A percentile compares a stretch with the other conserved stretches of the same genome.
Conservation (phyloP, 306 rosid species). For the Echinosophora koreensis region DNA sequence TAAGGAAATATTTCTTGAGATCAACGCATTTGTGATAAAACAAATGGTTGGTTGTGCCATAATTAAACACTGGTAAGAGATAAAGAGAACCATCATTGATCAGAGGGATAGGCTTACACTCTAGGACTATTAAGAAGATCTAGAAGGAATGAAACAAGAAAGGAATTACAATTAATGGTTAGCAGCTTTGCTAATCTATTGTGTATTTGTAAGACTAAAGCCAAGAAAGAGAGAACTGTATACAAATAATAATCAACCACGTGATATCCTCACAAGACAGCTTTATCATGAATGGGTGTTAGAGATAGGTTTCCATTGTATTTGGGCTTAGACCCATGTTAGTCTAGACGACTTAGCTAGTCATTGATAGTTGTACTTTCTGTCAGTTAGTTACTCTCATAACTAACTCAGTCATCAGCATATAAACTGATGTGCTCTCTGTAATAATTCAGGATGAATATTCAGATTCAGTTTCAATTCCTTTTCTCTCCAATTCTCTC, state of each 20-base stretch:
- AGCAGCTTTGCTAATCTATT: conserved; percentile 22
- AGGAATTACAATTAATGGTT: conserved; percentile 3
- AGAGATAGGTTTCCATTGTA: too few relatives aligned
- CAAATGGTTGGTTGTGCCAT: conserved; percentile 27
- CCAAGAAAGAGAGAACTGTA: conserved; percentile 31
- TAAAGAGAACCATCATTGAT: conserved; percentile 30
- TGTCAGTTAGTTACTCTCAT: too few relatives aligned
- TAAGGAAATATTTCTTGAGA: conserved; percentile 10
- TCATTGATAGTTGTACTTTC: too few relatives aligned
- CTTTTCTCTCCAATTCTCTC: too few relatives aligned
- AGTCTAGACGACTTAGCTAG: too few relatives aligned
- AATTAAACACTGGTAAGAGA: conserved; percentile 37
- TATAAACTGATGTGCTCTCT: too few relatives aligned
- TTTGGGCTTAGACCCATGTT: too few relatives aligned
- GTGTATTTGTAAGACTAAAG: conserved; percentile 8
- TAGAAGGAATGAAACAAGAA: conserved; percentile 20
- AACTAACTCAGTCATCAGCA: too few relatives aligned
- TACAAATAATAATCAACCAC: conserved; percentile 34
- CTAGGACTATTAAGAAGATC: conserved; percentile 14
- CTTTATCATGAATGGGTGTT: neutral
- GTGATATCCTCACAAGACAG: conserved; percentile 32
- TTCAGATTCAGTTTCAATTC: too few relatives aligned
- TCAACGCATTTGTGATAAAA: conserved; percentile 16
- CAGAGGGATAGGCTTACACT: conserved; percentile 10
- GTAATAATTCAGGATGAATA: too few relatives aligned